Conservation (phyloP, 805 yeast species). For the Candida sakaeoensis region DNA sequence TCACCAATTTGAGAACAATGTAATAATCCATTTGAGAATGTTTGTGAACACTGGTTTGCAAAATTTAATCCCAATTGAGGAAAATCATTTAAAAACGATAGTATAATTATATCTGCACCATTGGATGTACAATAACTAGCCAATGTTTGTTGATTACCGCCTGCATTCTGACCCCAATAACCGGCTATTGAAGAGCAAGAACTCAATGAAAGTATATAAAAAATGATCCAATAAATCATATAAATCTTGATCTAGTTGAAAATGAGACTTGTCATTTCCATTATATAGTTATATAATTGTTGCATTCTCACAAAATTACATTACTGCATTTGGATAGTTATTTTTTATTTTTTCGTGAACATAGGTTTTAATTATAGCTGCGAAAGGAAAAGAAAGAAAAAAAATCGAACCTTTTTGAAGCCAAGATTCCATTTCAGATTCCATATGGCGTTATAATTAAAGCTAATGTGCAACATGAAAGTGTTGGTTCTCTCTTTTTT, state of each 20-base stretch:
- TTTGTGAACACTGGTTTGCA: conserved; percentile 16
- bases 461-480: too few relatives aligned
- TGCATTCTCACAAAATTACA: too few relatives aligned
- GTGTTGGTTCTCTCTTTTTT: too few relatives aligned
- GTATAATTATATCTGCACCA: conserved; percentile 62
- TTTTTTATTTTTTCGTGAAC: neutral
- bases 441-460: neutral
- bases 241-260: neutral
- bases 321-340: neutral
- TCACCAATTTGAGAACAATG: conserved; percentile 37
- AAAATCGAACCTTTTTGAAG: neutral
- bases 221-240: neutral
- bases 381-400: neutral
- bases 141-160: conserved; percentile 31
- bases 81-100: conserved; percentile 65
- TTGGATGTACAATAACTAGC: conserved; percentile 56
- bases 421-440: too few relatives aligned
- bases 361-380: conserved; percentile 1
- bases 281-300: too few relatives aligned
- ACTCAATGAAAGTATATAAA: neutral
- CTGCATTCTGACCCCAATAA: conserved; percentile 78
- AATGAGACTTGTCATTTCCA: neutral
- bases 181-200: conserved; percentile 46
- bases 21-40: conserved; percentile 38
- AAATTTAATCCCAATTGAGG: conserved; percentile 29